Evolutionary conservation across 1,284 basidiomycete genomes (phyloP).

Genomic region (Chalciporus sp.): DNA sequence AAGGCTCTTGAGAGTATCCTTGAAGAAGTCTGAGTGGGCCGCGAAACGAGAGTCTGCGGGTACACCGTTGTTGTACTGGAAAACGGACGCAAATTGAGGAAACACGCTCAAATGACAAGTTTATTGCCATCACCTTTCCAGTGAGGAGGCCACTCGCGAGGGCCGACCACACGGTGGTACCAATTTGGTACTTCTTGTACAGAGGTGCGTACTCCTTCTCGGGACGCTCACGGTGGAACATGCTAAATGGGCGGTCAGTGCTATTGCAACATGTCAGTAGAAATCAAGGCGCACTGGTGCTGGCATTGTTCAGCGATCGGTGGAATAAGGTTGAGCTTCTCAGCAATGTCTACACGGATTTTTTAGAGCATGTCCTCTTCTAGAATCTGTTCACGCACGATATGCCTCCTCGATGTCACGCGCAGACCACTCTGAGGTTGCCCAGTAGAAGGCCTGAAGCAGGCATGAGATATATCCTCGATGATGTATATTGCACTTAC

Average conservation of each 20-base stretch:
- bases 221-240: slow-evolving; percentile 55
- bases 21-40: slow-evolving; percentile 52
- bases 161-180: slow-evolving; percentile 63
- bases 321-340: slow-evolving; percentile 56
- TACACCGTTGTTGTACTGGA: slow-evolving; percentile 42
- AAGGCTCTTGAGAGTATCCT: slow-evolving; percentile 39
- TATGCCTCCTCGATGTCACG: slow-evolving; percentile 55
- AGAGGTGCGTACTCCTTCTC: slow-evolving; percentile 59
- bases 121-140: slow-evolving; percentile 41
- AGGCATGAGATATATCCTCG: neutral
- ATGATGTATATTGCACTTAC: slow-evolving; percentile 9
- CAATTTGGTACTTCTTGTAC: slow-evolving; percentile 42
- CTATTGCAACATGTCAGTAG: neutral
- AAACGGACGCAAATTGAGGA: neutral
- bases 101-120: neutral
- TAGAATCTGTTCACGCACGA: slow-evolving; percentile 29
- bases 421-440: slow-evolving; percentile 64
- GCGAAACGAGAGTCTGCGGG: slow-evolving; percentile 62
- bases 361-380: neutral
- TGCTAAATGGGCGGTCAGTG: slow-evolving; percentile 23
- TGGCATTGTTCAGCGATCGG: slow-evolving; percentile 66
- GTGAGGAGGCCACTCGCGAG: slow-evolving; percentile 57
- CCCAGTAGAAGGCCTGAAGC: slow-evolving; percentile 48
- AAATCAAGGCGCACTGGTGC: slow-evolving; percentile 38
- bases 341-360: slow-evolving; percentile 45